Conservation (phyloP, 1,284 basidiomycete species). For the Cryptococcus jaspeensis region DNA sequence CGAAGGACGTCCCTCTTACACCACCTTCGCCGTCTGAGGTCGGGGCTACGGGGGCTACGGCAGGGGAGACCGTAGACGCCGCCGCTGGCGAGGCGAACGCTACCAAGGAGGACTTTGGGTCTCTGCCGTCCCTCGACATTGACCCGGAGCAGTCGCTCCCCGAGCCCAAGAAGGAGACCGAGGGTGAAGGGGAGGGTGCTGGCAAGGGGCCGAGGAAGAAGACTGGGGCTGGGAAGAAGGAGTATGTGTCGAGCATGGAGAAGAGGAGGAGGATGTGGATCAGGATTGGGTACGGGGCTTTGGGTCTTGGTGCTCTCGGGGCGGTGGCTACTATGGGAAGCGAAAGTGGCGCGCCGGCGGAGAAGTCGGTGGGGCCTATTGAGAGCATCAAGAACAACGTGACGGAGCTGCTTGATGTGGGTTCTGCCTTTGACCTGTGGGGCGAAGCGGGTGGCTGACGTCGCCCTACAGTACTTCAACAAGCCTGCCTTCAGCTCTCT, state of each 20-base stretch:
- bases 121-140: constrained; percentile 51
- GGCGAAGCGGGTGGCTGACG: background rate
- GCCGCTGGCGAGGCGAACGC: background rate
- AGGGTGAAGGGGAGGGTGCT: constrained; percentile 23
- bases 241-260: constrained; percentile 64
- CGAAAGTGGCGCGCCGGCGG: background rate
- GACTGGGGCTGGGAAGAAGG: constrained; percentile 43
- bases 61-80: background rate
- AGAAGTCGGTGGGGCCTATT: constrained; percentile 5
- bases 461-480: constrained; percentile 68
- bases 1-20: background rate
- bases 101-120: background rate
- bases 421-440: constrained; percentile 17
- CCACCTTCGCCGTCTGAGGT: constrained; percentile 2
- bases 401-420: constrained; percentile 35
- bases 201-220: constrained; percentile 35
- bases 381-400: constrained; percentile 33
- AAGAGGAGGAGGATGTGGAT: constrained; percentile 61
- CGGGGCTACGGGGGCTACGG: background rate
- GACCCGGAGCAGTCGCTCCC: constrained; percentile 37
- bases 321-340: constrained; percentile 49
- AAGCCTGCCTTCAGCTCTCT: constrained; percentile 91
- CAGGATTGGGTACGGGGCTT: constrained; percentile 54
- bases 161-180: constrained; percentile 23
- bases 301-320: constrained; percentile 58